phyloP scores from a whole-genome alignment of 768 basidiomycete genomes.

The Chalciporus sphaerocephalus region DNA sequence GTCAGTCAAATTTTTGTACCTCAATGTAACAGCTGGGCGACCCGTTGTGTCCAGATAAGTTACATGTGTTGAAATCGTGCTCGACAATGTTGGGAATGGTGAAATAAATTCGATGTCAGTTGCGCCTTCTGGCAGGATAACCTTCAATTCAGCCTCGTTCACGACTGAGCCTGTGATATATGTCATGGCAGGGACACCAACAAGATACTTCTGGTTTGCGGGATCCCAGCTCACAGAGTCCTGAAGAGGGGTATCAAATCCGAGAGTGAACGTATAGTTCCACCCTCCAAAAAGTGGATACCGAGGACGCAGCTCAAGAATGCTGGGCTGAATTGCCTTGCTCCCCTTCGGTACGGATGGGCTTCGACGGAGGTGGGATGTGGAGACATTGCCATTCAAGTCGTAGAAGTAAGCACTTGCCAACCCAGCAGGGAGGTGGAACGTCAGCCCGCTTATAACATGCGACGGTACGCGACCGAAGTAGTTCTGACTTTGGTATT shows the following conservation, averaged over 20 bases:
- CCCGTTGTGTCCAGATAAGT: conserved; percentile 93
- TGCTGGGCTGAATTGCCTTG: conserved; percentile 50
- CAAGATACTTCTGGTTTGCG: conserved; percentile 59
- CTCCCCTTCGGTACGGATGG: conserved; percentile 60
- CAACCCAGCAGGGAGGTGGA: conserved; percentile 81
- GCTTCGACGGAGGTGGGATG: conserved; percentile 73
- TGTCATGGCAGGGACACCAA: conserved; percentile 85
- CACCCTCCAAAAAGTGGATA: conserved; percentile 95
- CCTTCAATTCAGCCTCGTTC: conserved; percentile 69
- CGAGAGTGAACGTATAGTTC: conserved; percentile 94
- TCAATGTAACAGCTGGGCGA: conserved; percentile 71
- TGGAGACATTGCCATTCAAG: conserved; percentile 93
- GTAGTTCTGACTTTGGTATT: conserved; percentile 74
- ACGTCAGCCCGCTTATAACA: conserved; percentile 64
- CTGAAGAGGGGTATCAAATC: conserved; percentile 86
- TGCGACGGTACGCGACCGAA: conserved; percentile 65
- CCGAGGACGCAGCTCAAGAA: conserved; percentile 81
- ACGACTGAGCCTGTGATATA: conserved; percentile 75
- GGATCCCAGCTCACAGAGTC: conserved; percentile 66
- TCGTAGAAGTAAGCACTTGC: conserved; percentile 87
- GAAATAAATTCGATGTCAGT: conserved; percentile 69
- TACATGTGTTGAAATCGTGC: conserved; percentile 59
- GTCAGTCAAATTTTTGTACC: conserved; percentile 71
- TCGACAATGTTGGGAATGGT: conserved; percentile 73
- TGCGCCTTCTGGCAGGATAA: conserved; percentile 93